Percentiles rank a stretch among this genome's conserved stretches.
These are phyloP conservation scores for Gaertneriomyces sp. DNA, from an alignment of 192 early-diverging fungal species.

Conservation along the genomic window DNA sequence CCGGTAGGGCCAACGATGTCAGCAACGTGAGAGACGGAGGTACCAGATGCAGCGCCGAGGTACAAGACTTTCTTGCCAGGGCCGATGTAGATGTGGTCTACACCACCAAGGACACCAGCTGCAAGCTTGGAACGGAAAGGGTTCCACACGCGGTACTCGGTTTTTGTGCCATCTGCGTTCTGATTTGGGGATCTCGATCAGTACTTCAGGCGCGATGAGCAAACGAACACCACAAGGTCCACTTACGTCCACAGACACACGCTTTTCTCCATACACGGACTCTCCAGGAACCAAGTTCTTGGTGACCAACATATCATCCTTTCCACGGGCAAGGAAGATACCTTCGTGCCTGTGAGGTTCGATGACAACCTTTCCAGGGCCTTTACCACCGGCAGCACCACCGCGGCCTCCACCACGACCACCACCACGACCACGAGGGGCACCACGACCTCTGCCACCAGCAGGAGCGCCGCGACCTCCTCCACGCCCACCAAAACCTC, in stretches of 20 bases:
- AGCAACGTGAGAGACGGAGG: conserved; percentile 94
- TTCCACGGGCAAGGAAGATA: conserved; percentile 95
- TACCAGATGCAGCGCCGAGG: conserved; percentile 92
- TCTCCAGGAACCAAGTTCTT: conserved; percentile 99
- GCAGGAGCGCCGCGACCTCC: conserved; percentile 46
- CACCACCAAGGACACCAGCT: conserved; percentile 93
- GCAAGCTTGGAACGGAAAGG: conserved; percentile 99
- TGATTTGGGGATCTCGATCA: conserved; percentile 17
- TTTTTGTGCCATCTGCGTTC: conserved; percentile 86
- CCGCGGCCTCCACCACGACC: conserved; percentile 62
- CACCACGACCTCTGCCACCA: conserved; percentile 48
- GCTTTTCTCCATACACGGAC: conserved; percentile 96
- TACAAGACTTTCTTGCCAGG: conserved; percentile 97
- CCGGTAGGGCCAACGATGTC: conserved; percentile 96
- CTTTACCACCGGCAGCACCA: conserved; percentile 70
- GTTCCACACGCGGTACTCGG: conserved; percentile 99
- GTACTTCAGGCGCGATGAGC: conserved; percentile 8
- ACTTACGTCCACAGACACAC: conserved; percentile 90
- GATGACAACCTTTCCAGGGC: conserved; percentile 91
- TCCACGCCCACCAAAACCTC: conserved; percentile 48
- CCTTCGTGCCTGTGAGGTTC: conserved; percentile 97
- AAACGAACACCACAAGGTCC: neutral
- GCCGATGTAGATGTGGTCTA: conserved; percentile 91
- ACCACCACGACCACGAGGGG: conserved; percentile 54
- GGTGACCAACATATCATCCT: conserved; percentile 97